Conservation (phyloP, 345 rosid genomes). For the Lepidium aucheri region DNA sequence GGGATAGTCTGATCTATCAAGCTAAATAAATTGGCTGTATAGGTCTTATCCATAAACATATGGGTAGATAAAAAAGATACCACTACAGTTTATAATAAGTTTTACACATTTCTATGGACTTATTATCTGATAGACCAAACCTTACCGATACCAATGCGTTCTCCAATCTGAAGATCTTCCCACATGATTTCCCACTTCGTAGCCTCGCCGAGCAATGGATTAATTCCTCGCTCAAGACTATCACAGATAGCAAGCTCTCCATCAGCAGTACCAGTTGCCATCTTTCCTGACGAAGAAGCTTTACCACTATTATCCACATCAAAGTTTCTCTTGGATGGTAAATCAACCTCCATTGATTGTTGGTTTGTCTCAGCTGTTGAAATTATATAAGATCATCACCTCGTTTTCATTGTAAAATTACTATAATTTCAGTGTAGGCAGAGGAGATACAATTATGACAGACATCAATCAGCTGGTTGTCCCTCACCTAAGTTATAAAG, state of each 20-base stretch:
- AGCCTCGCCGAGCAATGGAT: slow-evolving; percentile 70
- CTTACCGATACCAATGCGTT: slow-evolving; percentile 98
- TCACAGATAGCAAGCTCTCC: slow-evolving; percentile 24
- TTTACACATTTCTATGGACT: neutral
- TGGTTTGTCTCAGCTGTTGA: slow-evolving; percentile 34
- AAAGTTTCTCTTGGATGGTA: slow-evolving; percentile 10
- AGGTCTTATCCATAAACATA: neutral
- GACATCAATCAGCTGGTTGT: slow-evolving; percentile 21
- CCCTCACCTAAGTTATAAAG: slow-evolving; percentile 30
- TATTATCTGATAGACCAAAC: slow-evolving; percentile 2
- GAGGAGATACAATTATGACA: neutral
- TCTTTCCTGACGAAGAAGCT: slow-evolving; percentile 31
- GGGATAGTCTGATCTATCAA: neutral
- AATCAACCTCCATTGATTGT: slow-evolving; percentile 28
- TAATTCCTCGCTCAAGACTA: slow-evolving; percentile 43
- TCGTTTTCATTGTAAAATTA: slow-evolving; percentile 8
- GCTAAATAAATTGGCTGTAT: slow-evolving; percentile 2
- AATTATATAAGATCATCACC: slow-evolving; percentile 19
- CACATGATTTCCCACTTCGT: slow-evolving; percentile 88
- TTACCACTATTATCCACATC: slow-evolving; percentile 22
- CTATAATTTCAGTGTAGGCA: neutral
- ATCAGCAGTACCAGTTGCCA: slow-evolving; percentile 26
- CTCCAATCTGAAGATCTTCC: slow-evolving; percentile 95
- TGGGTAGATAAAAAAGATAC: neutral
- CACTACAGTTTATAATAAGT: neutral